Conservation (phyloP, 129 eudicot species). For the Scalesia atractyloides region DNA sequence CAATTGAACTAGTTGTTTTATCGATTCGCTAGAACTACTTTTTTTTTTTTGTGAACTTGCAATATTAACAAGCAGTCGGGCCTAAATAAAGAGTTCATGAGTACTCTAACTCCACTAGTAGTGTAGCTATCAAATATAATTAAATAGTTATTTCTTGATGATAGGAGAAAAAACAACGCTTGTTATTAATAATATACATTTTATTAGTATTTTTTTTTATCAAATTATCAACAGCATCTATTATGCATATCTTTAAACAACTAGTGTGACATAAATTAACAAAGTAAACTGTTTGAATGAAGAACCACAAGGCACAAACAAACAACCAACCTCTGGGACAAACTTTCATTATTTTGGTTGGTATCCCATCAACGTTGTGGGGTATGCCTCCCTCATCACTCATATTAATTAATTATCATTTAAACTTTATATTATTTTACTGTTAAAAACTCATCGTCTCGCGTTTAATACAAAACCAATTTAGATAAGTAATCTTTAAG, state of each 20-base stretch:
- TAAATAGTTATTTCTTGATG: background rate
- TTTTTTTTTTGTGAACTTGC: no score
- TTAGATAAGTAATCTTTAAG: no score
- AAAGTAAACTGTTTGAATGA: background rate
- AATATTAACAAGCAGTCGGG: no score
- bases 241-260: background rate
- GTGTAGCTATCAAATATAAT: background rate
- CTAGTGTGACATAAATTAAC: constrained; percentile 12
- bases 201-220: background rate
- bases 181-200: background rate
- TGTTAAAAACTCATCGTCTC: no score
- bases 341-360: constrained; percentile 22
- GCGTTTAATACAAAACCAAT: no score
- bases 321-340: constrained; percentile 9
- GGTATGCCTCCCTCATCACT: background rate
- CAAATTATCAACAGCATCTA: background rate
- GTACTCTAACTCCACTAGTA: no score
- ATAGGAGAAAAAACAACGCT: constrained; percentile 7
- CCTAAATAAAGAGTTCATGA: no score
- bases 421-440: background rate
- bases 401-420: background rate
- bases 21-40: no score
- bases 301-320: background rate
- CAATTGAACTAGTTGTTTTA: no score
- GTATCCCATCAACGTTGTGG: constrained; percentile 23